Evolutionary conservation across 768 basidiomycete species (phyloP).

Genomic region (Hericium rajendrae): DNA sequence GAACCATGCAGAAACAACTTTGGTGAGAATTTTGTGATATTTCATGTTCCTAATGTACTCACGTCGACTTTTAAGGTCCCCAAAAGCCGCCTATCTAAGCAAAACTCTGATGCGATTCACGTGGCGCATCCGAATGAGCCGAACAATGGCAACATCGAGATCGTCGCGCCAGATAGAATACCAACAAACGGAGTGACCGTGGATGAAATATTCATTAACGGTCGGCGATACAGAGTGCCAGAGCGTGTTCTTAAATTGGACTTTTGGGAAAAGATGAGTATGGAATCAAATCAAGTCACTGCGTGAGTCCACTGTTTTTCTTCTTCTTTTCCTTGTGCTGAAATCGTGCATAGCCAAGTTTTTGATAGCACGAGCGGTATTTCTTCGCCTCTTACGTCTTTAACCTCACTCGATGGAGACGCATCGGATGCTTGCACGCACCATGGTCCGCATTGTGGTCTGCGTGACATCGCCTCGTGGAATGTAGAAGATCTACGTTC

Average conservation of each 20-base stretch:
- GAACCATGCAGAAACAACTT: slow-evolving; percentile 81
- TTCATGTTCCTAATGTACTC: not conserved
- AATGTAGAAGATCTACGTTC: slow-evolving; percentile 12
- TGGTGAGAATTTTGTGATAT: slow-evolving; percentile 42
- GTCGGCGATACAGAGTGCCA: slow-evolving; percentile 85
- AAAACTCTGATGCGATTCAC: slow-evolving; percentile 57
- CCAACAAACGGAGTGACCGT: slow-evolving; percentile 43
- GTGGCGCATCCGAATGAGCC: slow-evolving; percentile 61
- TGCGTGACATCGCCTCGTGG: slow-evolving; percentile 1
- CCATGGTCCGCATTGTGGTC: not conserved
- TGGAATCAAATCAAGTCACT: not conserved
- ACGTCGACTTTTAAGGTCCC: slow-evolving; percentile 41
- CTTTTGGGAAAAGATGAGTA: slow-evolving; percentile 78
- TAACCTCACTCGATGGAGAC: slow-evolving; percentile 12
- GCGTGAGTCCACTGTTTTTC: too few species aligned
- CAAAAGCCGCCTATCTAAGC: slow-evolving; percentile 73
- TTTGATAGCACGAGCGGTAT: slow-evolving; percentile 3
- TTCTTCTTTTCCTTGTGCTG: too few species aligned
- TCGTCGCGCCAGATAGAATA: slow-evolving; percentile 59
- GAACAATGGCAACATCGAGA: slow-evolving; percentile 91
- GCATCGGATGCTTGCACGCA: slow-evolving; percentile 1
- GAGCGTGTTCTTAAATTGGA: slow-evolving; percentile 88
- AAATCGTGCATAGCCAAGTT: too few species aligned
- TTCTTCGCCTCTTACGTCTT: slow-evolving; percentile 22
- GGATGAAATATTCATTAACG: slow-evolving; percentile 82